Base-by-base conservation (phyloP, 352 stramenopile genomes). In the Peronosclerospora sorghi region DNA sequence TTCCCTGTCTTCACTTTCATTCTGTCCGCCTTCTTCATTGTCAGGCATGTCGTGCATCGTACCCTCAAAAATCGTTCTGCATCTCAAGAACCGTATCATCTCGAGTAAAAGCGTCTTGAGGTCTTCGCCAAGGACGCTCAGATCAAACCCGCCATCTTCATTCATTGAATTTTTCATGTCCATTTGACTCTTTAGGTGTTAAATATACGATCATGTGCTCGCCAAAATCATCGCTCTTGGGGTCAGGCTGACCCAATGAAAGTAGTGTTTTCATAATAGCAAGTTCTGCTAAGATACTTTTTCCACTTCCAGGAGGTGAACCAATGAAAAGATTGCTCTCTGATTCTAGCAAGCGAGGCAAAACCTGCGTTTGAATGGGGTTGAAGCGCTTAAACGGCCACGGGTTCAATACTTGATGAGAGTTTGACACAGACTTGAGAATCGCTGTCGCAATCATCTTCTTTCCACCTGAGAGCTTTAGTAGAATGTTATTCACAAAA, bases 331-430 rank as follows among this genome's bases (percentile, higher is more conserved):
- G 72, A 47, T 98, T 98, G 28, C 76, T 83, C 28, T 97, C 86
- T 0, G 80, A 96, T 56, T 98, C 95, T 42, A 98, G 83, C 13
- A 99, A 67, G 35, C 96, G 92, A 29, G 94, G 85, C 24, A 98
- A 90, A 15, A 95, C 70, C 56, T 99, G 97, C 19, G 97, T 99
- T 72, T 99, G 97, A 38, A 99, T 98, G 9, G 96, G 91, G 55
- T 99, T 99, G 61, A 99, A 98, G 41, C 91, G 77, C 20, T 80
- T 77, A 41, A 98, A 95, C 3, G 59, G 60, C 65, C 65, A 91
- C 12, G 73, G 65, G 30, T 71, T 79, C 1, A 60, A 45, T 9
- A 68, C 59, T n/a, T 61, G 37, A 4, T 36, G 45, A 29, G 27
- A 38, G n/a, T 79, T 73, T 12, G 51, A 58, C 9, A 72, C 13